Conservation (phyloP, 2,329 filamentous ascomycete species). For the Penicillium sp. region DNA sequence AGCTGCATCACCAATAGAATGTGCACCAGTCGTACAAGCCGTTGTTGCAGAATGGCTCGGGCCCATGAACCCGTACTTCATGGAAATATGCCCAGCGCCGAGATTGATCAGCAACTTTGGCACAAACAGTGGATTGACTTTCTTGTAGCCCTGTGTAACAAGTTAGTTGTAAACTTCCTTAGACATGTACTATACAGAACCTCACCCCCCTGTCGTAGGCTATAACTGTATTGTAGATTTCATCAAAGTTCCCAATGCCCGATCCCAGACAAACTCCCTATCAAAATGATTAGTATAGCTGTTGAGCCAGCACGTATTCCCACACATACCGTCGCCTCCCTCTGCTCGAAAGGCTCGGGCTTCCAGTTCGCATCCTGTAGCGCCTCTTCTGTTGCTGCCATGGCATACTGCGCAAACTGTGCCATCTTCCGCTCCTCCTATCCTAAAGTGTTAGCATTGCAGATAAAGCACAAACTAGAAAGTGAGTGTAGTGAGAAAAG, state of each 20-base stretch:
- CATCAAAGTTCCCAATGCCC: slow-evolving; percentile 90
- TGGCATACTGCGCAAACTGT: slow-evolving; percentile 85
- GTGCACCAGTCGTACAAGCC: slow-evolving; percentile 92
- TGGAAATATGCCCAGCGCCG: slow-evolving; percentile 89
- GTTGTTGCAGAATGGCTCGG: slow-evolving; percentile 93
- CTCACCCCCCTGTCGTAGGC: slow-evolving; percentile 69
- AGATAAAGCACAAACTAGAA: neutral
- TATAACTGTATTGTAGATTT: slow-evolving; percentile 80
- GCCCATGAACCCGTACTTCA: slow-evolving; percentile 82
- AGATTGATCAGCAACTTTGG: slow-evolving; percentile 92
- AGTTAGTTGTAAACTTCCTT: slow-evolving; percentile 9
- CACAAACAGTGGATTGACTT: slow-evolving; percentile 90
- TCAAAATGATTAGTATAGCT: neutral
- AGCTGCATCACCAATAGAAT: slow-evolving; percentile 91
- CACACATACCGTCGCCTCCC: slow-evolving; percentile 64
- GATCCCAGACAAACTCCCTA: slow-evolving; percentile 89
- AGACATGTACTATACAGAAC: slow-evolving; percentile 22
- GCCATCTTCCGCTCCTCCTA: slow-evolving; percentile 77
- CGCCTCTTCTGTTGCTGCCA: slow-evolving; percentile 83
- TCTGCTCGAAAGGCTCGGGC: slow-evolving; percentile 58
- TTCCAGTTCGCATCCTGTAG: slow-evolving; percentile 78
- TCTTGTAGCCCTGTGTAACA: slow-evolving; percentile 71
- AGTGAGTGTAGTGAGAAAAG: neutral
- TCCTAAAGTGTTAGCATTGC: neutral
- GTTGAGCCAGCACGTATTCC: neutral